Base-by-base conservation (phyloP, 495 filamentous ascomycete species). In the Pyrenopolyporus hunteri region DNA sequence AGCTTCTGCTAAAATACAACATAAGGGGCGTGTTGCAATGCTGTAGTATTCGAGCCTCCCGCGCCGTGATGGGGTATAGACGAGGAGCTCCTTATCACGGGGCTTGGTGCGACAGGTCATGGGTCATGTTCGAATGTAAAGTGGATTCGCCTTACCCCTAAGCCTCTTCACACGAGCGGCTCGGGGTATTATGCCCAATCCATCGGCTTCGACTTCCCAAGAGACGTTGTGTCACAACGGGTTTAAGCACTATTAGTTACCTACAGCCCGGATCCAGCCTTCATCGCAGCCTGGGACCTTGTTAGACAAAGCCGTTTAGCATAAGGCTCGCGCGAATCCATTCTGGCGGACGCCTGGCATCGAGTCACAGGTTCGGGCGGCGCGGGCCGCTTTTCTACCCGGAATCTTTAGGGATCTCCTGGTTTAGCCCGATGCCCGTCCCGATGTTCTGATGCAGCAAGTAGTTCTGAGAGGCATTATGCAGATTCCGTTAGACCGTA, bases 1-100 rank as follows among this genome's bases (percentile, higher is more conserved):
- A 63, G 48, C 52, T 57, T 66, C 40, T 59, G 26, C 35, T 22
- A 59, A 22, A 40, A 65, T 59, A 50, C 55, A 19, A 65, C 62
- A 36, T 19, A 49, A 44, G 29, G 29, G 39, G 25, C 26, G 8
- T 60, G 50, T 40, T 57, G 43, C 50, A 23, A 17, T 40, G 36
- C 29, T 19, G 51, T 57, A 47, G 51, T 52, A 48, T 60, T 53
- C 33, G 26, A 52, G 16, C 23, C 20, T 46, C 17, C 11, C 54
- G 19, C 32, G 17, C 42, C 19, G n/a, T n/a, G 14, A 46, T 32
- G 13, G 52, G 23, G 26, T 26, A 43, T 46, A 42, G n/a, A 57
- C 31, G 37, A 39, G 49, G 5, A 37, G 29, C 29, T 47, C 37
- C 22, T 17, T n/a, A 57, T 25, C 50, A 43, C 40, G 46, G 32